These are phyloP conservation scores for Fagus sylvatica DNA, from an alignment of 306 rosid genomes.

Conservation along the genomic window DNA sequence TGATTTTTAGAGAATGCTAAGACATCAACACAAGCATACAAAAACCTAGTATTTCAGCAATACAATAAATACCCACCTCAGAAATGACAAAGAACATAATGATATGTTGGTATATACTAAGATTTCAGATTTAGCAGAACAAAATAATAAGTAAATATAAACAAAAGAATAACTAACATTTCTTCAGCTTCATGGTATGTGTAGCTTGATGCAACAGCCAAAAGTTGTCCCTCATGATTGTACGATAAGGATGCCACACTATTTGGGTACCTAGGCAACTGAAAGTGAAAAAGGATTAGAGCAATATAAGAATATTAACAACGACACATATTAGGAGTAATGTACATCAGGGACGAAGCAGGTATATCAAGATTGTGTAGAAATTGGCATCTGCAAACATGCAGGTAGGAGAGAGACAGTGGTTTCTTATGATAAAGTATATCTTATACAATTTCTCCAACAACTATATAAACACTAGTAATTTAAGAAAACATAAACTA, in stretches of 20 bases:
- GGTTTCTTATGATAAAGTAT: neutral
- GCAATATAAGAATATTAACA: neutral
- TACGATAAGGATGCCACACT: slow-evolving; percentile 74
- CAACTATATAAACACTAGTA: neutral
- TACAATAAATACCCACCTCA: neutral
- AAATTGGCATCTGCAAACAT: neutral
- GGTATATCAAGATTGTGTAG: neutral
- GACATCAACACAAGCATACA: neutral
- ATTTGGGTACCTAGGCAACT: slow-evolving; percentile 72
- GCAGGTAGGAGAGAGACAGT: neutral
- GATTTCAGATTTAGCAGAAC: slow-evolving; percentile 9
- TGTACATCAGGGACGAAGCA: neutral
- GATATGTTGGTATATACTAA: neutral
- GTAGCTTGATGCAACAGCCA: slow-evolving; percentile 85
- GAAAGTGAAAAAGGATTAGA: slow-evolving; percentile 29
- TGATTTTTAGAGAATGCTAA: neutral
- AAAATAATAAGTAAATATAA: neutral
- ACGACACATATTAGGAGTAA: neutral
- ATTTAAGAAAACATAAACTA: neutral
- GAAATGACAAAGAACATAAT: neutral
- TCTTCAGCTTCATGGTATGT: slow-evolving; percentile 78
- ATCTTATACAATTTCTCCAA: neutral
- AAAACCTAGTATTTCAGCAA: neutral
- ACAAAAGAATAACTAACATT: slow-evolving; percentile 44
- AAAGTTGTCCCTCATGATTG: slow-evolving; percentile 63